Base-by-base conservation (phyloP, 2,329 filamentous ascomycete species). In the Fusarium transvaalense region DNA sequence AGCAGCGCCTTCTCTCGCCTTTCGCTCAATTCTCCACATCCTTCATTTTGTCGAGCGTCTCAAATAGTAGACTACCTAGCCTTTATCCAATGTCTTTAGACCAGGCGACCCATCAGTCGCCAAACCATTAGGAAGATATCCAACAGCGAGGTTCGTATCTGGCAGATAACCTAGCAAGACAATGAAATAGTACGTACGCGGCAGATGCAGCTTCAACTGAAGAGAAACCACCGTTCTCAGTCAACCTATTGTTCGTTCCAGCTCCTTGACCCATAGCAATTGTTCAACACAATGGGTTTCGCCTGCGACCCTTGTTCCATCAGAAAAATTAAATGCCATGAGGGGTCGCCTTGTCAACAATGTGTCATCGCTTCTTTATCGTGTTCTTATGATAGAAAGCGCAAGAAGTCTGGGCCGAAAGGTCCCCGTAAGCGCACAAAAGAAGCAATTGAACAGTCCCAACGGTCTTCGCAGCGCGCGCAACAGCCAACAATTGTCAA, bases 381-480 rank as follows among this genome's bases (percentile, higher is more conserved):
- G 3, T 66, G 63, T 23, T 66, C 63, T 12, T 64, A 61, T n/a
- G 39, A 48, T 6, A 53, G 63, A 17, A 56, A 61, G 41, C 63
- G 63, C 10, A 66, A 66, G 39, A 66, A 66, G 23, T 61, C 61
- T 1, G 63, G 63, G 0, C 63, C 63, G 0, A 66, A 66, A 14
- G 63, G 63, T 25, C 63, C 63, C 2, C 50, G 63, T 13, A 66
- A 66, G 21, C 61, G 50, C 9, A 66, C 63, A 13, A 66, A 66
- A 10, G 62, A 66, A 14, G 63, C 45, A 12, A 66, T 66, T 35
- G 25, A 51, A 13, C 34, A 66, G 25, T 42, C 31, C 41, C 60
- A 63, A 13, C 42, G 43, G 17, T 55, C 56, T 13, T 31, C 46
- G 23, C 23, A 25, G 34, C 45, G 29, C 10, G 23, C 23, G 21